Conservation (phyloP, 140 eudicot genomes). For the Bidens hawaiensis region DNA sequence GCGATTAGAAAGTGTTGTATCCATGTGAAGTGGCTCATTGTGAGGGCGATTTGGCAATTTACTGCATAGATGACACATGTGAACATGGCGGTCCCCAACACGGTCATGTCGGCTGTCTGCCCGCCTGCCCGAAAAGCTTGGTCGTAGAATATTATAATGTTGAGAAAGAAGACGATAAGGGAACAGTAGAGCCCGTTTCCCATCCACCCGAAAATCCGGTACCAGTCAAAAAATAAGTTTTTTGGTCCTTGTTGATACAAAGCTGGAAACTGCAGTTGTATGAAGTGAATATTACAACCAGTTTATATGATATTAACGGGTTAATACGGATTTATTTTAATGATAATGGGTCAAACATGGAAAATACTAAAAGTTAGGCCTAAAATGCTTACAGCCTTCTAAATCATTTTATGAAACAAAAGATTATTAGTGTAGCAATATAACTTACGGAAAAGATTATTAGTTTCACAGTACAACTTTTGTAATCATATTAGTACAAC, state of each 20-base stretch:
- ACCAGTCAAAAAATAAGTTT: slow-evolving; percentile 89
- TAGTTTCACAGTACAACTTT: neutral
- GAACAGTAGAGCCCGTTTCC: slow-evolving; percentile 64
- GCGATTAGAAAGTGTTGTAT: slow-evolving; percentile 74
- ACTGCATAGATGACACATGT: slow-evolving; percentile 74
- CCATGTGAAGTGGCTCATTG: slow-evolving; percentile 94
- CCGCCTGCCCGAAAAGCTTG: slow-evolving; percentile 77
- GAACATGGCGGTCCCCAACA: slow-evolving; percentile 88
- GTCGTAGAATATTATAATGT: slow-evolving; percentile 57
- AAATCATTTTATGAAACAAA: no score
- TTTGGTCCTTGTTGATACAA: slow-evolving; percentile 88
- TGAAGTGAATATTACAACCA: neutral
- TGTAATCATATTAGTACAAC: neutral
- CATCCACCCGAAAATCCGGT: slow-evolving; percentile 81
- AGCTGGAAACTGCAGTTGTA: slow-evolving; percentile 71
- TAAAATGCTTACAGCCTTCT: neutral
- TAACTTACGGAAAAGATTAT: no score
- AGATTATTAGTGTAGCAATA: neutral
- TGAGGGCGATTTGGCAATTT: slow-evolving; percentile 75
- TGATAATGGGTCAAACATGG: neutral
- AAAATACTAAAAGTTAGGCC: no score
- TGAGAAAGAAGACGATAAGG: slow-evolving; percentile 57
- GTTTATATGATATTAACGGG: neutral
- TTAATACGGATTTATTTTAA: neutral
- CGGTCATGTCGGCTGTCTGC: slow-evolving; percentile 82